Evolutionary conservation across 2,329 filamentous ascomycete genomes (phyloP).

Genomic region (Cryphonectria parasitica): DNA sequence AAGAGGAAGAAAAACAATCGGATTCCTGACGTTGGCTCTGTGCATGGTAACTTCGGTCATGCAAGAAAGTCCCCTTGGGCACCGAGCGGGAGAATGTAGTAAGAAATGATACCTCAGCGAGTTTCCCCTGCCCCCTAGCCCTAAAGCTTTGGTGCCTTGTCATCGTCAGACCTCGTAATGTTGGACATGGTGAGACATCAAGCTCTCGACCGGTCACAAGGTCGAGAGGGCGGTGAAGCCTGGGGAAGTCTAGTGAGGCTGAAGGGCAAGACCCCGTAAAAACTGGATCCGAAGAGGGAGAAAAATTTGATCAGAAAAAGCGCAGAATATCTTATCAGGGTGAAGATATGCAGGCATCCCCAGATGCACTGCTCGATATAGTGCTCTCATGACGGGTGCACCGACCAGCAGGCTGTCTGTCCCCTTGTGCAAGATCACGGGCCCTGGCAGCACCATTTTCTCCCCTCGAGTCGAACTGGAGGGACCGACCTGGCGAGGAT

Average conservation of each 20-base stretch:
- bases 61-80: background rate
- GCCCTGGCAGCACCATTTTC: background rate
- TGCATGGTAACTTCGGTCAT: background rate
- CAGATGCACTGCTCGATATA: background rate
- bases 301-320: background rate
- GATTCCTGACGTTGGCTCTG: background rate
- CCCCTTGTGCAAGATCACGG: constrained; percentile 1
- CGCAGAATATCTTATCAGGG: background rate
- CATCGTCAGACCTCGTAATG: constrained; percentile 20
- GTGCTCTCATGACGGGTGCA: background rate
- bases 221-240: constrained; percentile 27
- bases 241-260: constrained; percentile 23
- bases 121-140: background rate
- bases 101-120: background rate
- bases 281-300: background rate
- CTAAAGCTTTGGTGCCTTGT: constrained; percentile 7
- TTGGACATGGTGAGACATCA: constrained; percentile 27
- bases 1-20: background rate
- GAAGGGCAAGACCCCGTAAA: constrained; percentile 19
- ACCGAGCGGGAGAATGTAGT: background rate
- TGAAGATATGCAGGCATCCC: background rate
- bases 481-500: background rate
- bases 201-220: constrained; percentile 9
- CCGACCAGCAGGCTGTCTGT: background rate
- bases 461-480: constrained; percentile 1